These are phyloP conservation scores for Aspergillus oerlinghausenensis DNA, from an alignment of 2,329 filamentous ascomycete species.

Conservation along the genomic window DNA sequence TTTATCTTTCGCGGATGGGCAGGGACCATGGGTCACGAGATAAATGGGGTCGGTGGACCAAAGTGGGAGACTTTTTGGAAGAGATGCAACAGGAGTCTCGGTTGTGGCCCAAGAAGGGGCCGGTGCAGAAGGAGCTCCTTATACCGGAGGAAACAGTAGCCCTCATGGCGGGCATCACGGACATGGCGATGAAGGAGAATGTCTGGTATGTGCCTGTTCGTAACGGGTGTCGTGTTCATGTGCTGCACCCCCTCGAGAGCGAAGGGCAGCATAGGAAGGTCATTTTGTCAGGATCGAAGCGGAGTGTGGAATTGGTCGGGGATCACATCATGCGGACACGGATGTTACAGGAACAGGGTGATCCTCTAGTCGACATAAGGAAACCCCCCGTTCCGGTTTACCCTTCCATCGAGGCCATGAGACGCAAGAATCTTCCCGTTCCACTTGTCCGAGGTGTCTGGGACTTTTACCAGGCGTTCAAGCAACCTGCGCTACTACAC, in stretches of 20 bases:
- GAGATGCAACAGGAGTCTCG: slow-evolving; percentile 16
- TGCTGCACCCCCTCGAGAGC: slow-evolving; percentile 27
- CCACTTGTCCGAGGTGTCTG: slow-evolving; percentile 31
- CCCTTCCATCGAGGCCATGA: slow-evolving; percentile 22
- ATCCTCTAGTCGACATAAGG: slow-evolving; percentile 26
- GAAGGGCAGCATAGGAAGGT: slow-evolving; percentile 30
- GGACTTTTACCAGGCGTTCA: slow-evolving; percentile 11
- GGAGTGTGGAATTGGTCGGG: slow-evolving; percentile 28
- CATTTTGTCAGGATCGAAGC: slow-evolving; percentile 31
- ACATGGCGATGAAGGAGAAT: slow-evolving; percentile 32
- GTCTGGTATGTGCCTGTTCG: slow-evolving; percentile 31
- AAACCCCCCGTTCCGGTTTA: slow-evolving; percentile 28
- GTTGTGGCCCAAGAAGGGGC: slow-evolving; percentile 7
- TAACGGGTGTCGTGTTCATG: slow-evolving; percentile 37
- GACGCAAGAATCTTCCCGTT: slow-evolving; percentile 15
- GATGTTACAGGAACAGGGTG: slow-evolving; percentile 19
- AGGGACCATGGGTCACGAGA: background rate
- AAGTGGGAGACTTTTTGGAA: slow-evolving; percentile 25
- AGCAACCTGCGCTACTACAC: slow-evolving; percentile 6
- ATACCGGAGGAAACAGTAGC: slow-evolving; percentile 35
- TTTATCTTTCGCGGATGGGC: slow-evolving; percentile 10
- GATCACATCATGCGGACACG: slow-evolving; percentile 22
- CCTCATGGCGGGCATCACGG: slow-evolving; percentile 27
- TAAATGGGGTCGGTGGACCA: slow-evolving; percentile 18
- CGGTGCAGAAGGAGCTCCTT: slow-evolving; percentile 26